phyloP scores from a whole-genome alignment of 1,139 yeast genomes.

The Taphrina deformans region DNA sequence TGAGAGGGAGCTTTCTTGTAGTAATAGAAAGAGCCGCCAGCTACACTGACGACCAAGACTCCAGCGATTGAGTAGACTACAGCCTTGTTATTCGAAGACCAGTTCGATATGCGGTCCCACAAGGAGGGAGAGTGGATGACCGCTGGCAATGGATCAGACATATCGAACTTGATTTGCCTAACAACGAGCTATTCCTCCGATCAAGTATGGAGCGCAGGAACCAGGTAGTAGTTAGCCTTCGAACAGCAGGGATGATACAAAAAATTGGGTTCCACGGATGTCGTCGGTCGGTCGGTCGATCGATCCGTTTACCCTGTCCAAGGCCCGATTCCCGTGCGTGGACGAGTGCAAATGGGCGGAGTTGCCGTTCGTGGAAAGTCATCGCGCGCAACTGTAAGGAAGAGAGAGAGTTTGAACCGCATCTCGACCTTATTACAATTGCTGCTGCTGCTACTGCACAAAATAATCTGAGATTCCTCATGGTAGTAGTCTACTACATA shows the following conservation, averaged over 20 bases:
- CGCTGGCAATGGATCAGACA: constrained; percentile 11
- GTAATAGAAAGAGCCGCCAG: constrained; percentile 34
- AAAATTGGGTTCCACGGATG: background rate
- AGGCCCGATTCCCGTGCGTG: background rate
- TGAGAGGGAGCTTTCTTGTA: background rate
- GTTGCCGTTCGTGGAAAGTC: background rate
- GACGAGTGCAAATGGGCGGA: background rate
- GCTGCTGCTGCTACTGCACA: too few species aligned
- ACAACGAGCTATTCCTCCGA: background rate
- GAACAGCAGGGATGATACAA: background rate
- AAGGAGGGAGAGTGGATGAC: constrained; percentile 8
- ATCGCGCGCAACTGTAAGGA: background rate
- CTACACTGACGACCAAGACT: constrained; percentile 30
- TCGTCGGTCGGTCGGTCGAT: background rate
- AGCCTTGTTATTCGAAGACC: constrained; percentile 30
- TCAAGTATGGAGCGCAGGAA: background rate
- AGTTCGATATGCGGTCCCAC: constrained; percentile 32
- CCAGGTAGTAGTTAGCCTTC: background rate
- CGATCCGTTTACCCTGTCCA: too few species aligned
- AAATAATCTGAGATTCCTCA: too few species aligned
- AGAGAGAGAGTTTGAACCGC: too few species aligned
- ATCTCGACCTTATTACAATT: too few species aligned
- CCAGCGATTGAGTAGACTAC: constrained; percentile 32
- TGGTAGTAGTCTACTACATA: too few species aligned
- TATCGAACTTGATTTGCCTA: background rate